phyloP scores from a whole-genome alignment of 805 yeast genomes.

The Nakazawaea sp. region DNA sequence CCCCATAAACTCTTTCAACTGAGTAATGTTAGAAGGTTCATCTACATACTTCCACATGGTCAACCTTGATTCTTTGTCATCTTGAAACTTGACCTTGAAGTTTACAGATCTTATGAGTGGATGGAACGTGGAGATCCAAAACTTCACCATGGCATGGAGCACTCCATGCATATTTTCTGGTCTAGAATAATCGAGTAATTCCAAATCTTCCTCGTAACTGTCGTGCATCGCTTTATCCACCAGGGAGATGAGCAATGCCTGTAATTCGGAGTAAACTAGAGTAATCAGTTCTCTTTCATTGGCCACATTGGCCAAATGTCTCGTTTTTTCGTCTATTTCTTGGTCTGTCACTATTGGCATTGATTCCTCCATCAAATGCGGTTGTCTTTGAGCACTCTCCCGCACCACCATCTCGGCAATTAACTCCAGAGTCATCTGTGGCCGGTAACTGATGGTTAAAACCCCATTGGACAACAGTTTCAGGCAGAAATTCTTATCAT shows the following conservation, averaged over 20 bases:
- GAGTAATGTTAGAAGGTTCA: slow-evolving; percentile 23
- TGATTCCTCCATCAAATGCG: no score
- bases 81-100: slow-evolving; percentile 11
- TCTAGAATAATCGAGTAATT: slow-evolving; percentile 37
- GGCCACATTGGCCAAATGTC: not conserved
- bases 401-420: slow-evolving; percentile 33
- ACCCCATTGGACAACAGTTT: slow-evolving; percentile 67
- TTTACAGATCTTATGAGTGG: slow-evolving; percentile 30
- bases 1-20: slow-evolving; percentile 31
- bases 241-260: slow-evolving; percentile 33
- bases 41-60: slow-evolving; percentile 12
- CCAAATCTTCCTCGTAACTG: slow-evolving; percentile 53
- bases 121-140: slow-evolving; percentile 52
- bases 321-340: not conserved
- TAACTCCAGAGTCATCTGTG: slow-evolving; percentile 34
- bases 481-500: slow-evolving; percentile 77
- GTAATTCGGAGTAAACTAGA: slow-evolving; percentile 34
- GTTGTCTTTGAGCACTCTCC: slow-evolving; percentile 25
- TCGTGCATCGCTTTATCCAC: slow-evolving; percentile 44
- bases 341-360: not conserved
- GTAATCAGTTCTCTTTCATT: not conserved
- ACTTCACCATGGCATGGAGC: slow-evolving; percentile 30
- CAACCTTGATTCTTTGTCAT: slow-evolving; percentile 14
- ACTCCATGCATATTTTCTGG: slow-evolving; percentile 34
- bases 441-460: slow-evolving; percentile 52